A percentile compares a stretch with the other conserved stretches of the same genome.
These are phyloP conservation scores for Trichosporon coremiiforme DNA, from an alignment of 1,284 basidiomycete genomes.

Conservation along the genomic window DNA sequence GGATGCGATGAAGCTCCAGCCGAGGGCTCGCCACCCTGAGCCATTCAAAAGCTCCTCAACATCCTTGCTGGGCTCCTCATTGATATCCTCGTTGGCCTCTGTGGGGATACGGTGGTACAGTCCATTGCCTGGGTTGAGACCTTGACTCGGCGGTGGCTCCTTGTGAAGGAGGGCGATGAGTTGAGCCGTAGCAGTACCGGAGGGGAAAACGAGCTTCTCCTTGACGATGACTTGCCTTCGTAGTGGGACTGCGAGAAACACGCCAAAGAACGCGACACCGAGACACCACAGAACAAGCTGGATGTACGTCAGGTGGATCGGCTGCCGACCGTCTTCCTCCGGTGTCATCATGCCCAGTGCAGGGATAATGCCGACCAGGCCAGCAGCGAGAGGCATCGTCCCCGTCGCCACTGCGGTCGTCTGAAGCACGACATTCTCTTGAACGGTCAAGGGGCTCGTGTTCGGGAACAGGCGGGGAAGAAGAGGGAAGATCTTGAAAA, in stretches of 20 bases:
- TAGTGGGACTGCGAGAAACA: constrained; percentile 90
- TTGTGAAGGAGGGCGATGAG: constrained; percentile 86
- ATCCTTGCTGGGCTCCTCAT: constrained; percentile 36
- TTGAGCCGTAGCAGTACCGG: constrained; percentile 95
- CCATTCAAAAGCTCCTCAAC: constrained; percentile 56
- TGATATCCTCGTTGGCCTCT: neutral
- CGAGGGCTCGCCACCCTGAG: constrained; percentile 71
- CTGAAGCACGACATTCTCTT: constrained; percentile 91
- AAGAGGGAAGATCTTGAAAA: constrained; percentile 66
- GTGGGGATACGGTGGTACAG: constrained; percentile 41
- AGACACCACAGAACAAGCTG: constrained; percentile 71
- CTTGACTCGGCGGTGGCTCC: constrained; percentile 41
- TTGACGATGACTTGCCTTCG: constrained; percentile 95
- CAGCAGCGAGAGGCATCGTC: constrained; percentile 85
- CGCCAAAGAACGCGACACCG: constrained; percentile 85
- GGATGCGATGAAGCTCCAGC: constrained; percentile 73
- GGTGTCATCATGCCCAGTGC: constrained; percentile 77
- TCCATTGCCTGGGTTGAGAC: constrained; percentile 24
- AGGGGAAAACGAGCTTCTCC: constrained; percentile 90
- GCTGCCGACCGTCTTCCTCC: constrained; percentile 72
- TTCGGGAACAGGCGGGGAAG: constrained; percentile 59
- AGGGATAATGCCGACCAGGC: constrained; percentile 92
- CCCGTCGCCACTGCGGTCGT: constrained; percentile 90
- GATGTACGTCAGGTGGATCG: constrained; percentile 72
- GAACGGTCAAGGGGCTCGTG: constrained; percentile 66